Base-by-base conservation (phyloP, 2,329 filamentous ascomycete genomes). In the Alternaria triticina region DNA sequence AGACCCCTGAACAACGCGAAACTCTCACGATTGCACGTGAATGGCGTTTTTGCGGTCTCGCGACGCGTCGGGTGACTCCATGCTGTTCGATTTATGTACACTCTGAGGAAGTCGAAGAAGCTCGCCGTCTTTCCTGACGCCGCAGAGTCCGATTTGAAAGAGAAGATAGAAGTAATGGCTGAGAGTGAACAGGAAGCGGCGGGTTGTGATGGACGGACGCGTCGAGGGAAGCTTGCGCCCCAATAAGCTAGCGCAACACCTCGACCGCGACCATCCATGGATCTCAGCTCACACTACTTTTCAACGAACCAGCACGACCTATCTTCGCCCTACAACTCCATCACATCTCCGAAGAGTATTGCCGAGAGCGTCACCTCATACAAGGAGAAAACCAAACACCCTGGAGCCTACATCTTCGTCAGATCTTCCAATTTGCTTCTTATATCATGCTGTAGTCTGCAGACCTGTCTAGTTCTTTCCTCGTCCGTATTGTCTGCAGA, bases 21-120 rank as follows among this genome's bases (percentile, higher is more conserved):
- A 33, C 57, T 49, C n/a, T 13, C 64, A 40, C 61, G 61, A 44
- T 30, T 4, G n/a, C 61, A 65, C 59, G 59, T 64, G 59, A 40
- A 33, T 22, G 17, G 5, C 40, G 12, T 23, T 43, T 46, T 43
- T 13, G 15, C 13, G 33, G 22, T 25, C 7, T 17, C 8, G 23
- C 27, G 36, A 23, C 55, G 59, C 45, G 50, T 52, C 51, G 54
- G 55, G 9, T 17, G 45, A 44, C 3, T 2, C 36, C 4, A 40
- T 17, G n/a, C n/a, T 40, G 1, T 17, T 4, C n/a, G 9, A 4
- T 10, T 11, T 4, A 17, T 17, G 33, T 8, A 40, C 15, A 40
- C n/a, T 17, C 5, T 40, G 33, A n/a, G n/a, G 3, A 40, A n/a
- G 2, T 17, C 15, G 15, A 2, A 5, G 5, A 40, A n/a, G 8